Base-by-base conservation (phyloP, 768 basidiomycete genomes). In the Nidularia pulvinata region DNA sequence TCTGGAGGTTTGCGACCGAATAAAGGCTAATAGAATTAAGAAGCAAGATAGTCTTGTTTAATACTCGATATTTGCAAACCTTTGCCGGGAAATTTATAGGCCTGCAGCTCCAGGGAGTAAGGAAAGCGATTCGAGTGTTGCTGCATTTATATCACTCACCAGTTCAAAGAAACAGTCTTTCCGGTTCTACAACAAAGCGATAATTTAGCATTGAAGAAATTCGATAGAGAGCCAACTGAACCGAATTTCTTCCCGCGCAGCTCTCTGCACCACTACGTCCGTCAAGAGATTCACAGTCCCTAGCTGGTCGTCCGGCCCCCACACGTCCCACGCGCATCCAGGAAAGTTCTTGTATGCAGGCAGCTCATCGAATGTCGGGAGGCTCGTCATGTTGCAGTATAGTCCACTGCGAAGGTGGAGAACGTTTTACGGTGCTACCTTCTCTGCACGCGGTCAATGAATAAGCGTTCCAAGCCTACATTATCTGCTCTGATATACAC, bases 271-370 rank as follows among this genome's bases (percentile, higher is more conserved):
- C n/a, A 86, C 77, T 9, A 80, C 78, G 19, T 80, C 78, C 1
- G 87, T 87, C 37, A 89, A 65, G 46, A 88, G 56, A 61, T 88
- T 88, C 35, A 88, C 70, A 4, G 85, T 88, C 2, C 87, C 87
- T 16, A 88, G 72, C 59, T 88, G 73, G 56, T 89, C 87, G 22
- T 82, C 78, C 36, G 75, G 66, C 22, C 86, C 86, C 85, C 85
- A 88, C 7, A 88, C 73, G 3, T 72, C 75, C 87, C 87, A 89
- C 2, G 86, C 87, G 51, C 86, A 88, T 7, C 86, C 87, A 49
- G 64, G 77, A 68, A 60, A 79, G 61, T 69, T 80, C 71, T 73
- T 84, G 76, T 66, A 85, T 7, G 74, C 59, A 11, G 69, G 70
- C 32, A 76, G 62, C 36, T 77, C 72, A 53, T 76, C 73, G 51